phyloP scores from a whole-genome alignment of 2,329 filamentous ascomycete genomes.

The Pseudonectria foliicola region DNA sequence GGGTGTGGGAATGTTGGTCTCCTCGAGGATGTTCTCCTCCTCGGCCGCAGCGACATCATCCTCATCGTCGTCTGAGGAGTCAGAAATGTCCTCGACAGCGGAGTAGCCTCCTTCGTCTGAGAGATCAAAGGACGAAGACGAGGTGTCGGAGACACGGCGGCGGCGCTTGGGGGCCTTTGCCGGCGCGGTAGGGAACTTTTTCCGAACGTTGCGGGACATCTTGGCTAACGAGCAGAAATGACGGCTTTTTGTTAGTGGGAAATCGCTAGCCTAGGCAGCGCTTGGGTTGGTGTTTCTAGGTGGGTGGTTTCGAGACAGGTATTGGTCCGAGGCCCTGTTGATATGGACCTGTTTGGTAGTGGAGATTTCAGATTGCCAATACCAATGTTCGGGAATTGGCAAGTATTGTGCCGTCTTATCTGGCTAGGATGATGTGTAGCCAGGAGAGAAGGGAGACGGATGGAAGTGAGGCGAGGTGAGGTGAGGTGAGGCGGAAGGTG shows the following conservation, averaged over 20 bases:
- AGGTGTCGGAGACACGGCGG: slow-evolving; percentile 44
- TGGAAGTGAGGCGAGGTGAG: slow-evolving; percentile 1
- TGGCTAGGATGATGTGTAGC: neutral
- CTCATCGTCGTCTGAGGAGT: slow-evolving; percentile 71
- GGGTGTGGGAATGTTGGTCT: slow-evolving; percentile 32
- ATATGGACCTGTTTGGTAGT: too few species aligned
- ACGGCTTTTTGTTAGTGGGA: neutral
- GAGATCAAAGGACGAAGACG: slow-evolving; percentile 50
- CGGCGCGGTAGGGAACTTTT: slow-evolving; percentile 37
- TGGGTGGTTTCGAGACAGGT: too few species aligned
- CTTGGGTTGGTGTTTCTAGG: neutral
- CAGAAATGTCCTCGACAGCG: slow-evolving; percentile 71
- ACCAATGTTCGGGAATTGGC: neutral
- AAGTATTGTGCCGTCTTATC: neutral
- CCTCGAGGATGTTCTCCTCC: slow-evolving; percentile 62
- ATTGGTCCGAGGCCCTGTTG: too few species aligned
- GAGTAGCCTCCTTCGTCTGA: slow-evolving; percentile 70
- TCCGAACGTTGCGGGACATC: slow-evolving; percentile 49
- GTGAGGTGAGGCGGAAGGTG: too few species aligned
- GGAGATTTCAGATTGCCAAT: too few species aligned
- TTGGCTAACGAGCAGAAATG: slow-evolving; percentile 5
- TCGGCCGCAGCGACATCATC: slow-evolving; percentile 71
- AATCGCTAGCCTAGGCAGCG: neutral
- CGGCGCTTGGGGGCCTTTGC: slow-evolving; percentile 35
- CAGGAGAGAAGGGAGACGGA: neutral